phyloP scores from a whole-genome alignment of 495 filamentous ascomycete species.

The Cairneyella variabilis region DNA sequence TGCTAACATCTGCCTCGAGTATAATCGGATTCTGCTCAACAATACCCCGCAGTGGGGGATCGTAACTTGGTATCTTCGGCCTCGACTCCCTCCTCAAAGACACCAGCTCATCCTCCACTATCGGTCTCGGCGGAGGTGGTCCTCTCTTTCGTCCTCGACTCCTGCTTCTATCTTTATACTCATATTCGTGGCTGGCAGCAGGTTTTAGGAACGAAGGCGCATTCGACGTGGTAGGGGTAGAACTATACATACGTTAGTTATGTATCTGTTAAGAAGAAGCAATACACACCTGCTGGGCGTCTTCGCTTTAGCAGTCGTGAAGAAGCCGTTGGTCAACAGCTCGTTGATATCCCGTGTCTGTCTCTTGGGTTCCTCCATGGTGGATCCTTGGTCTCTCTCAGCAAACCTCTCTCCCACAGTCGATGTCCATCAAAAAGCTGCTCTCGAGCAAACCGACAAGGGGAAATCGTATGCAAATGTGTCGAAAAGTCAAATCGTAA shows the following conservation, averaged over 20 bases:
- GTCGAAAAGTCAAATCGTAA: no score
- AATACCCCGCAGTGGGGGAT: conserved; percentile 25
- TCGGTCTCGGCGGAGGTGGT: conserved; percentile 17
- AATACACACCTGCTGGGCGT: conserved; percentile 17
- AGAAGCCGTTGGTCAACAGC: conserved; percentile 23
- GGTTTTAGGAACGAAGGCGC: neutral
- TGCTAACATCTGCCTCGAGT: conserved; percentile 21
- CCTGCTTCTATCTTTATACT: neutral
- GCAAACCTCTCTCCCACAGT: neutral
- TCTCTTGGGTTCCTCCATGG: conserved; percentile 19
- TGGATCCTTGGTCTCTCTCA: neutral
- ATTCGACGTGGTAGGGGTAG: conserved; percentile 2
- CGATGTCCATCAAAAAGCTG: conserved; percentile 2
- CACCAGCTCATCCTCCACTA: conserved; percentile 24
- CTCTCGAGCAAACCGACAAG: no score
- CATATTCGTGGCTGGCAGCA: neutral
- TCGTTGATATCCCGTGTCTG: conserved; percentile 25
- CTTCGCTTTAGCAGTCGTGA: conserved; percentile 20
- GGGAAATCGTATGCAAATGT: no score
- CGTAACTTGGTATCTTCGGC: conserved; percentile 11
- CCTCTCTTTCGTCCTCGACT: conserved; percentile 14
- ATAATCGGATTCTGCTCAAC: conserved; percentile 27
- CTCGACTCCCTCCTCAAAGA: conserved; percentile 22
- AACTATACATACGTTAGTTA: conserved; percentile 4
- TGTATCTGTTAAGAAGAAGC: neutral